phyloP scores from a whole-genome alignment of 2,329 filamentous ascomycete species.

The Passalora sequoiae region DNA sequence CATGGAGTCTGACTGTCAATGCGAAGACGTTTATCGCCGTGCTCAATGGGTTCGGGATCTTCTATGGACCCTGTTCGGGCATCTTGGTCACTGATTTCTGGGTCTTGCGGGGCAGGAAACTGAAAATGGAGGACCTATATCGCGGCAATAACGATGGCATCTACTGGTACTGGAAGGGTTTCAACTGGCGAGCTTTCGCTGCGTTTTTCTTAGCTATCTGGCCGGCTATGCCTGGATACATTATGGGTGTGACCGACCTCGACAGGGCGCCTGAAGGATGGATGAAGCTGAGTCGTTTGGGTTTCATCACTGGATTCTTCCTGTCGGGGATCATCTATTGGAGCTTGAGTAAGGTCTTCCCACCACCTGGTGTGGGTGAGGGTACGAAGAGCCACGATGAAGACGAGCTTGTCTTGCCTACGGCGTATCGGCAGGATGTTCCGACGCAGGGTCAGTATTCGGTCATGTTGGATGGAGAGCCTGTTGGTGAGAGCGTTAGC shows the following conservation, averaged over 20 bases:
- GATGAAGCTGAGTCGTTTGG: slow-evolving; percentile 14
- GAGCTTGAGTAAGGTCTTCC: slow-evolving; percentile 6
- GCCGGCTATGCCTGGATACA: slow-evolving; percentile 16
- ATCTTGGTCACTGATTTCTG: slow-evolving; percentile 30
- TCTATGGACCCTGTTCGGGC: slow-evolving; percentile 26
- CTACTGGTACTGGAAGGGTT: slow-evolving; percentile 27
- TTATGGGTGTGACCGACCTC: slow-evolving; percentile 10
- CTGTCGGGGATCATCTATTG: slow-evolving; percentile 8
- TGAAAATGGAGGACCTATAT: slow-evolving; percentile 28
- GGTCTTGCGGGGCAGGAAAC: slow-evolving; percentile 22
- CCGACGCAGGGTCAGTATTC: slow-evolving; percentile 13
- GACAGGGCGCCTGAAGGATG: slow-evolving; percentile 8
- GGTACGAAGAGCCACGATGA: slow-evolving; percentile 9
- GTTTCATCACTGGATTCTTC: slow-evolving; percentile 14
- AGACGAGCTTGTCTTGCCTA: slow-evolving; percentile 9
- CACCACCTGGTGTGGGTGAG: slow-evolving; percentile 5
- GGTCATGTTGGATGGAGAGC: background rate
- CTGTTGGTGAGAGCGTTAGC: too few relatives aligned
- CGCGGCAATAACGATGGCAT: slow-evolving; percentile 18
- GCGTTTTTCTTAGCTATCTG: slow-evolving; percentile 23
- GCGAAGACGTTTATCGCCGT: slow-evolving; percentile 28
- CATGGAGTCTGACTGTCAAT: slow-evolving; percentile 26
- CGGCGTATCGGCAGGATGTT: slow-evolving; percentile 11
- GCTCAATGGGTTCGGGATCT: slow-evolving; percentile 28
- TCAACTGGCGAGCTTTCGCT: slow-evolving; percentile 26